Percentiles rank a stretch among this genome's conserved stretches.
Evolutionary conservation across 495 filamentous ascomycete species (phyloP).

Genomic region (Aspergillus ellipticus): DNA sequence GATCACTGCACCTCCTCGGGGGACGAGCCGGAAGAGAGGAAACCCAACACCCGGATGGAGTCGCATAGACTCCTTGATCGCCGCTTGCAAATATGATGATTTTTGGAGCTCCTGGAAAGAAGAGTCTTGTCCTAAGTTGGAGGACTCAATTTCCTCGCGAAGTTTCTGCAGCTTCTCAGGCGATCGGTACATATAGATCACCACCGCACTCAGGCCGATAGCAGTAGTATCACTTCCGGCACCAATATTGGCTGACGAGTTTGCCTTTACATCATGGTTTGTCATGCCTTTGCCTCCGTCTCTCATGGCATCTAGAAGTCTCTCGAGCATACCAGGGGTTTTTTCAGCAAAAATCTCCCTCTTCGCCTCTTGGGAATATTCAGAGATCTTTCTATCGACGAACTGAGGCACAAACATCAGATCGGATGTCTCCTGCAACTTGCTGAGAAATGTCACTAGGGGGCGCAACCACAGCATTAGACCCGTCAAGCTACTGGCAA

Average conservation of each 20-base stretch:
- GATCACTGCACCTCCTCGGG: neutral
- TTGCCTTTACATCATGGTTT: neutral
- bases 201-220: slow-evolving; percentile 54
- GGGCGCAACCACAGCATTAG: neutral
- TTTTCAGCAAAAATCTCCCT: neutral
- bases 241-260: neutral
- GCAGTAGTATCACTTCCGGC: slow-evolving; percentile 56
- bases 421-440: neutral
- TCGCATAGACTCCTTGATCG: slow-evolving; percentile 6
- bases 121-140: slow-evolving; percentile 31
- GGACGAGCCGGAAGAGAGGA: neutral
- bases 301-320: neutral
- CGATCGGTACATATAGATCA: slow-evolving; percentile 58
- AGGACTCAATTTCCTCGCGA: slow-evolving; percentile 51
- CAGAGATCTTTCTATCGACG: neutral
- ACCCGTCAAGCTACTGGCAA: neutral
- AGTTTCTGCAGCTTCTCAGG: slow-evolving; percentile 43
- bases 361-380: neutral
- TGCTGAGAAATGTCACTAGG: neutral
- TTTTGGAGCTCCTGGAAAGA: slow-evolving; percentile 35
- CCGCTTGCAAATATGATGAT: slow-evolving; percentile 3
- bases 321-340: neutral
- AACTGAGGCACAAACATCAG: neutral
- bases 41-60: slow-evolving; percentile 3
- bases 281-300: neutral